Conservation (phyloP, 1,139 yeast genomes). For the Zygoascus sp. region DNA sequence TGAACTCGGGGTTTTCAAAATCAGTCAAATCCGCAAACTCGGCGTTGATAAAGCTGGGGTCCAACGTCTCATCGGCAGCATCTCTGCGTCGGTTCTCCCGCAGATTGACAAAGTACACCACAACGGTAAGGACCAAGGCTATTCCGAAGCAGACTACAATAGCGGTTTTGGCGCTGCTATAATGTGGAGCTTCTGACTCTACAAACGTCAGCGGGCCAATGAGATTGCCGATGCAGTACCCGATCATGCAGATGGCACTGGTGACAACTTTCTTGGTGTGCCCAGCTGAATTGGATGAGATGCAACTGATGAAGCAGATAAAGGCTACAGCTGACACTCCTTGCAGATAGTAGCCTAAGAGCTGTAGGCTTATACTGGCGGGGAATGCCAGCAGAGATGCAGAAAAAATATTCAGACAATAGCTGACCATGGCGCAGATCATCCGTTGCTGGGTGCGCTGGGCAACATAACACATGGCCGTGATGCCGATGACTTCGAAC, state of each 20-base stretch:
- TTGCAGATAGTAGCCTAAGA: constrained; percentile 41
- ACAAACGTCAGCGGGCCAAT: constrained; percentile 54
- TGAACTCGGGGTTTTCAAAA: constrained; percentile 51
- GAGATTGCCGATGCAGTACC: constrained; percentile 57
- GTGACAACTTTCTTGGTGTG: constrained; percentile 53
- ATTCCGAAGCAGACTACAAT: constrained; percentile 39
- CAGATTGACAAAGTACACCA: constrained; percentile 33
- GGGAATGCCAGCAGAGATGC: constrained; percentile 46
- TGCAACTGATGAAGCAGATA: constrained; percentile 45
- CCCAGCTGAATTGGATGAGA: constrained; percentile 56
- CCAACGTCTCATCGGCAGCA: constrained; percentile 21
- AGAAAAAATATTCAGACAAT: constrained; percentile 35
- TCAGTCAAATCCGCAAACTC: constrained; percentile 67
- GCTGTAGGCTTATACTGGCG: constrained; percentile 32
- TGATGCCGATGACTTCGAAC: constrained; percentile 33
- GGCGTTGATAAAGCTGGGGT: constrained; percentile 34
- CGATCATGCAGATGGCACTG: constrained; percentile 44
- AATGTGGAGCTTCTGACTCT: constrained; percentile 48
- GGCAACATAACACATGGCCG: constrained; percentile 26
- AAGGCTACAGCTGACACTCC: constrained; percentile 40
- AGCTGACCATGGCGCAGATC: constrained; percentile 39
- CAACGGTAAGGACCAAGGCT: constrained; percentile 27
- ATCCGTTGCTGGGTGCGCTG: constrained; percentile 34
- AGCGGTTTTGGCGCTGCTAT: constrained; percentile 43
- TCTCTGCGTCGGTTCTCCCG: constrained; percentile 37